Conservation (phyloP, 176 grass and related monocot species). For the Phragmites australis region DNA sequence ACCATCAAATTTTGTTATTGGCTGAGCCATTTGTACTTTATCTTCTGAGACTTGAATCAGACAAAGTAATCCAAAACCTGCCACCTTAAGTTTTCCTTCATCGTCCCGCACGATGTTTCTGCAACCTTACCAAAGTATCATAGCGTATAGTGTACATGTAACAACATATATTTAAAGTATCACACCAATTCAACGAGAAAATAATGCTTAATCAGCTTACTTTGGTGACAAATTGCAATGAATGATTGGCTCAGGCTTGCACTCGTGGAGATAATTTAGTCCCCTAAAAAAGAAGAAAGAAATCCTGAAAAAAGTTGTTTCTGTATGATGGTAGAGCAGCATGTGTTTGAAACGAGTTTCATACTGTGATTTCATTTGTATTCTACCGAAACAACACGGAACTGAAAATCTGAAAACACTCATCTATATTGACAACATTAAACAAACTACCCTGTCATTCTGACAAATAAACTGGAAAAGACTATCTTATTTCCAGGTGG, state of each 20-base stretch:
- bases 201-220: constrained; percentile 60
- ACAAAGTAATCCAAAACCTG: constrained; percentile 75
- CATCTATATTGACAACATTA: not conserved
- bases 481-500: constrained; percentile 2
- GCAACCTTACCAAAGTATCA: constrained; percentile 86
- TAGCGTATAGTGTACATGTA: constrained; percentile 59
- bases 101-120: constrained; percentile 92
- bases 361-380: constrained; percentile 19
- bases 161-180: constrained; percentile 34
- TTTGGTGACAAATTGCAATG: constrained; percentile 80
- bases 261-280: constrained; percentile 95
- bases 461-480: not conserved
- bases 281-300: constrained; percentile 59
- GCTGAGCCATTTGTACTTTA: constrained; percentile 61
- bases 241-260: constrained; percentile 94
- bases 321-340: constrained; percentile 5
- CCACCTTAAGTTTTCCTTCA: constrained; percentile 89
- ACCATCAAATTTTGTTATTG: constrained; percentile 57
- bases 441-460: constrained; percentile 10
- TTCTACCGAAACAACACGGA: not conserved
- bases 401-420: constrained; percentile 15
- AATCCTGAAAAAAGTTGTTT: constrained; percentile 2
- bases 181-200: constrained; percentile 21
- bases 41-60: constrained; percentile 62
- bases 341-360: not conserved